Percentiles rank a stretch among this genome's conserved stretches.
phyloP scores from a whole-genome alignment of 306 rosid species.

The Prunus persica region DNA sequence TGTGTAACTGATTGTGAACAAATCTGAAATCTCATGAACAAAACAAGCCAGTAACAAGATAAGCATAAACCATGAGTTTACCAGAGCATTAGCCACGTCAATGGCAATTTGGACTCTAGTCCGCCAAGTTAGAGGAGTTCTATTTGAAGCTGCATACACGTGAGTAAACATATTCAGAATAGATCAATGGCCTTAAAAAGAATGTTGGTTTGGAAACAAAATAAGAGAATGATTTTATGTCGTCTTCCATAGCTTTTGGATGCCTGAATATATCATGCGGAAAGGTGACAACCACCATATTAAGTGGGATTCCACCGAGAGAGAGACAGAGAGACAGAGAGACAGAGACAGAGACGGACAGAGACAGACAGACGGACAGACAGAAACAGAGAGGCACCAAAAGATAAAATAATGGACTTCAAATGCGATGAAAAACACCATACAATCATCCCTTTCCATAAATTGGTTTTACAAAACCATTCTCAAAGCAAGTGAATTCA shows the following conservation, averaged over 20 bases:
- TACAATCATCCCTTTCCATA: background rate
- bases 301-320: background rate
- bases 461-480: background rate
- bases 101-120: conserved; percentile 85
- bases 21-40: conserved; percentile 14
- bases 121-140: conserved; percentile 82
- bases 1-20: background rate
- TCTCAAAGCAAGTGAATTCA: background rate
- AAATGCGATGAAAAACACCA: background rate
- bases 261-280: background rate
- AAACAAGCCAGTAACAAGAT: conserved; percentile 10
- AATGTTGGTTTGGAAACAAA: background rate
- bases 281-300: background rate
- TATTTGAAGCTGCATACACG: conserved; percentile 62
- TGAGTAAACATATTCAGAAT: conserved; percentile 19
- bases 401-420: background rate
- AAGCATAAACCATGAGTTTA: conserved; percentile 34
- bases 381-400: background rate
- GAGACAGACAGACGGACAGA: background rate
- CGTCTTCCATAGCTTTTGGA: background rate
- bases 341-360: background rate
- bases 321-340: background rate
- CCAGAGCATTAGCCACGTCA: conserved; percentile 96
- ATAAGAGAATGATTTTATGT: background rate
- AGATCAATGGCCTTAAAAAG: background rate